Base-by-base conservation (phyloP, 169 alveolate species). In the Plasmodium inui region DNA sequence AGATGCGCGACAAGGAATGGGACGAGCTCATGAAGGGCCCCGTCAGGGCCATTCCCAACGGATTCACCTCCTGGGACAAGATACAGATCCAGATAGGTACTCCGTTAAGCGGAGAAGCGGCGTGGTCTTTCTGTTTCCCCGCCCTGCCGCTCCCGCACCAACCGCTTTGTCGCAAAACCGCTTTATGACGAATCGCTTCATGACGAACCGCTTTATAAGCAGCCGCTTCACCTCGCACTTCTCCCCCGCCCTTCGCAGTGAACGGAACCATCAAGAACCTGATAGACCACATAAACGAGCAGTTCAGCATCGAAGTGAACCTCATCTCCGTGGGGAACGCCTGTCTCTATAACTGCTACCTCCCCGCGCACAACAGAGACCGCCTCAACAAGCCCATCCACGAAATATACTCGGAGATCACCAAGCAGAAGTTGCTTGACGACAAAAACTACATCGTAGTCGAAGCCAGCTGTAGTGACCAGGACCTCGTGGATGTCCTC, bases 51-150 rank as follows among this genome's bases (percentile, higher is more conserved):
- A 96, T 97, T 50, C 99, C 99, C 30, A 98, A 98, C 80, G 98
- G 98, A 34, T 99, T 98, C 95, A 98, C 99, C 14, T 97, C 99
- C 67, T 99, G 99, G 99, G 99, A 99, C 95, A 99, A 99, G 95
- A 97, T 98, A 17, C 93, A 90, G 9, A 96, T 98, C 26, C 92
- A 95, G 19, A 97, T 98, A 71, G 97, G 99, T 71, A 85, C 7
- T 19, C 70, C 82, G 26, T 32, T 34, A 83, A 80, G 92, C 96
- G 98, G 22, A 84, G 96, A 22, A 44, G 93, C 86, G 90, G 96
- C 76, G 34, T 26, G 30, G 12, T 3, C 32, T 6, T 6, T 57
- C 28, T n/a, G 73, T 57, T 22, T 19, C 81, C 96, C 34, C 89
- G 26, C 79, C 55, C 37, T 8, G 8, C 57, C 57, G 57, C 57